Evolutionary conservation across 2,329 filamentous ascomycete species (phyloP).

Genomic region (Arthrobotrys sinensis): DNA sequence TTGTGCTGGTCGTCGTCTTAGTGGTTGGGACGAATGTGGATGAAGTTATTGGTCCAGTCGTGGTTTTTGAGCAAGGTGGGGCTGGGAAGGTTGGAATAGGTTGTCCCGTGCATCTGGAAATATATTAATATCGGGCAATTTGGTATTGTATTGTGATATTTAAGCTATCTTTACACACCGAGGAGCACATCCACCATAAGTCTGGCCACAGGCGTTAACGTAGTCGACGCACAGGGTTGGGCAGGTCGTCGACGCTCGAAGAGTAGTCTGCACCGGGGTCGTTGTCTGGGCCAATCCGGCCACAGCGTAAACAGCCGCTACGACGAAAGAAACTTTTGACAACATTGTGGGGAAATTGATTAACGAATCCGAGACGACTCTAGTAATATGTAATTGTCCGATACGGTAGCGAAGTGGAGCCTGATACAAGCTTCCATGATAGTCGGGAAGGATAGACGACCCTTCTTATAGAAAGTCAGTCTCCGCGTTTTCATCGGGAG

Average conservation of each 20-base stretch:
- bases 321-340: slow-evolving; percentile 24
- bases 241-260: slow-evolving; percentile 16
- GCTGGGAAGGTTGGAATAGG: slow-evolving; percentile 30
- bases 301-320: slow-evolving; percentile 10
- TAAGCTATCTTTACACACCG: slow-evolving; percentile 16
- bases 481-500: slow-evolving; percentile 11
- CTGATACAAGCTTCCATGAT: slow-evolving; percentile 6
- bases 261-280: not conserved
- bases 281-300: not conserved
- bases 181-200: slow-evolving; percentile 41
- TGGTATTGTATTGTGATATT: not conserved
- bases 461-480: slow-evolving; percentile 22
- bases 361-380: not conserved
- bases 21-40: slow-evolving; percentile 15
- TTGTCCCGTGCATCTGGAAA: slow-evolving; percentile 23
- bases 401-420: slow-evolving; percentile 40
- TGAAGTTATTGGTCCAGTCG: slow-evolving; percentile 6
- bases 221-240: slow-evolving; percentile 34
- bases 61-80: slow-evolving; percentile 31
- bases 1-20: not conserved
- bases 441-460: not conserved
- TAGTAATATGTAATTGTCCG: slow-evolving; percentile 16
- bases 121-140: not conserved
- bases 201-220: slow-evolving; percentile 27
- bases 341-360: slow-evolving; percentile 26